Evolutionary conservation across 2,329 filamentous ascomycete genomes (phyloP), one percentile per base, ranked within the genome.

Genomic region (Teratosphaeria zuluensis): DNA sequence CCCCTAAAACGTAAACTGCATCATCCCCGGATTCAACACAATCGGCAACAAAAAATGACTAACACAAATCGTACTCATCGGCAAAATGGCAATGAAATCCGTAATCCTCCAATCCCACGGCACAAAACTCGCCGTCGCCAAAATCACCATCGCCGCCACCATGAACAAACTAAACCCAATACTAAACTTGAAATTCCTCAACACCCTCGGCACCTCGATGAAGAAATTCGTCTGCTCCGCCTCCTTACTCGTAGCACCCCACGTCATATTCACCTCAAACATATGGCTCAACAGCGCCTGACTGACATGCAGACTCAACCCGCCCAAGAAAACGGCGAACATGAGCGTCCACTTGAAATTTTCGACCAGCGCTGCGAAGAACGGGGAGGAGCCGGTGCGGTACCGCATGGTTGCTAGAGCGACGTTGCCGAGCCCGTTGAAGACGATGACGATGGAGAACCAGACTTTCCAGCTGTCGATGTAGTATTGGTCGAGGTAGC

Each of bases 161-260:
- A 80, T 81, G 31, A 82, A 52, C 35, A 83, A 70, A 1, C 83
- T 78, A 64, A 89, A 84, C 53, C 82, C 69, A 71, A 90, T 88
- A 57, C 80, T 84, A 73, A 83, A 89, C 76, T 87, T 91, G 80
- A 92, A 92, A 73, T 84, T 85, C 74, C 85, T 87, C 55, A 92
- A 72, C 48, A 95, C 88, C 70, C 87, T 88, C 35, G 87, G 87
- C 19, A 92, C 83, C 70, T 94, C 90, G 61, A 89, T 87, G 75
- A 92, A 92, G 75, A 95, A 95, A 73, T 90, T 88, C 30, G 87
- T 86, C 68, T 87, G 85, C 67, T 90, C 87, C 55, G 84, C 83
- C 76, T 95, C 90, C 75, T 95, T 95, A 48, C 85, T 82, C 0
- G 90, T 95, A 1, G 89, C 85, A 55, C 89, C 89, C 90, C 90